Base-by-base conservation (phyloP, 495 filamentous ascomycete genomes). In the Aspergillus carlsbadensis region DNA sequence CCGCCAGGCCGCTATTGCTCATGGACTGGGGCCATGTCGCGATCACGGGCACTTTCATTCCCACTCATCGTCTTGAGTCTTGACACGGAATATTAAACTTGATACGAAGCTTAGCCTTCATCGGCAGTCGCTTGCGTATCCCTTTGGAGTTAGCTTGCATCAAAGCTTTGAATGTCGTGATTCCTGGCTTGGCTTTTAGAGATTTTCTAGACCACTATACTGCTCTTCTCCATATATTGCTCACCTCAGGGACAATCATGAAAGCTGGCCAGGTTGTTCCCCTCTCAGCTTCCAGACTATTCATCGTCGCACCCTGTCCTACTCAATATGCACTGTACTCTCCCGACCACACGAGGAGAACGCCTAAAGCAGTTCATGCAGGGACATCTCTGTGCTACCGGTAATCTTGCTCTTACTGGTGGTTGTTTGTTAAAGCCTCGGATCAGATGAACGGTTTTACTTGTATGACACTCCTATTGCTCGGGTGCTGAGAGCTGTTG, bases 71-170 rank as follows among this genome's bases (percentile, higher is more conserved):
- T 39, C 31, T 29, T 8, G 26, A 3, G 8, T 29, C 34, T 26
- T 14, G 14, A 2, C 14, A 29, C 47, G 33, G 47, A 3, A 39
- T 8, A 39, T 37, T 50, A 17, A 50, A 24, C 26, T 33, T 24
- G 47, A 20, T 39, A 7, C 11, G 6, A 1, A 11, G 7, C 17
- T 43, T 21, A 10, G 34, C 14, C 20, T 29, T 24, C 41, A 29
- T 22, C 46, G 46, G 46, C 46, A 36, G 46, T 49, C 46, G 46
- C 46, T 37, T 49, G 5, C 17, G 2, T 49, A 49, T 49, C 46
- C 33, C 2, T 8, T 49, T 37, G 3, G 1, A 49, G 31, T n/a
- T 24, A 49, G 15, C 34, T 15, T 6, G 17, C n/a, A 1, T 29
- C 24, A 33, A 6, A 1, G 26, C 43, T 17, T 20, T 42, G 10